Evolutionary conservation across 805 yeast genomes (phyloP).

Genomic region (Saccharomycopsis guyanensis): DNA sequence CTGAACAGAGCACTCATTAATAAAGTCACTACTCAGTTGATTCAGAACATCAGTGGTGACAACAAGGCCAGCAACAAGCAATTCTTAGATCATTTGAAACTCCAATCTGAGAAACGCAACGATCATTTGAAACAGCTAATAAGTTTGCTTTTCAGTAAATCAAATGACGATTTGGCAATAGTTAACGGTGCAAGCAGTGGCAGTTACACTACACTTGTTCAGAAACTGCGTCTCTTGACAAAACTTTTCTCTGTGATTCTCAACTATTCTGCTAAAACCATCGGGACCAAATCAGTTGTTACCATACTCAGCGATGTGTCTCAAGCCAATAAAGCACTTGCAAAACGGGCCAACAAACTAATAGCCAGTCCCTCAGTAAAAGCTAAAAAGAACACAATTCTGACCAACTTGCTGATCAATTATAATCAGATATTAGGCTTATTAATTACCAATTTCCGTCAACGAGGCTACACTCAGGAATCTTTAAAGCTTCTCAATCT

Average conservation of each 20-base stretch:
- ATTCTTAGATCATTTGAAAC: conserved; percentile 1
- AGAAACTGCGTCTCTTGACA: neutral
- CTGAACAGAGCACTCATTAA: conserved; percentile 3
- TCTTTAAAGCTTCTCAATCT: conserved; percentile 12
- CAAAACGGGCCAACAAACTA: neutral
- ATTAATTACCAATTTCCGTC: conserved; percentile 11
- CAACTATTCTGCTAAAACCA: conserved; percentile 4
- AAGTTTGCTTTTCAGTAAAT: neutral
- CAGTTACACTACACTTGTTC: neutral
- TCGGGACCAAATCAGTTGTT: conserved; percentile 8
- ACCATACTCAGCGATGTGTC: conserved; percentile 5
- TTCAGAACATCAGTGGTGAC: neutral
- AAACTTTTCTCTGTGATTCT: conserved; percentile 2
- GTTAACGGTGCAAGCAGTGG: neutral
- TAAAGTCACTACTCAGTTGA: conserved; percentile 7
- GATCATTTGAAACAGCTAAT: neutral
- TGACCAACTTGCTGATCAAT: neutral
- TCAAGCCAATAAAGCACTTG: conserved; percentile 7
- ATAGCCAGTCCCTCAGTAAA: neutral
- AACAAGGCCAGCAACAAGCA: neutral
- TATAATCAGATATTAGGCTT: conserved; percentile 10
- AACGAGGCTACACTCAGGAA: conserved; percentile 12
- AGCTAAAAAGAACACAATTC: neutral
- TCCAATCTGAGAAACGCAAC: neutral
- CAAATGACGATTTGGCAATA: neutral